Evolutionary conservation across 2,329 filamentous ascomycete species (phyloP).

Genomic region (Fusarium multiceps): DNA sequence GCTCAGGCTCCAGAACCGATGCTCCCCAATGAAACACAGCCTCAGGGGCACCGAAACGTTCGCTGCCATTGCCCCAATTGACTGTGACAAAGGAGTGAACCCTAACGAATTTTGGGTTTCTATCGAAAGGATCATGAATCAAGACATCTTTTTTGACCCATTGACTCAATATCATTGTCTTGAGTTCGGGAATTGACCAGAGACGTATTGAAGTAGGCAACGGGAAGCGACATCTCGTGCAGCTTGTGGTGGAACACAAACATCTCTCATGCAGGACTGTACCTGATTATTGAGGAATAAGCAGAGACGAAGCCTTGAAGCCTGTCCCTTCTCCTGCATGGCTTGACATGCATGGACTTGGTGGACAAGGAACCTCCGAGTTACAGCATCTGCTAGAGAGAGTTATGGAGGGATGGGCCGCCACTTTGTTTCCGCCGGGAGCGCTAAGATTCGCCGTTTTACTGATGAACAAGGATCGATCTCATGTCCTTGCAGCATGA

Average conservation of each 20-base stretch:
- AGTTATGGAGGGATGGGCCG: constrained; percentile 24
- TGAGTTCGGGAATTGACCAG: constrained; percentile 24
- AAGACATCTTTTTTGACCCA: background rate
- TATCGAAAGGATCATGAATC: background rate
- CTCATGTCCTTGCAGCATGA: constrained; percentile 27
- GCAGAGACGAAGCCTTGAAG: background rate
- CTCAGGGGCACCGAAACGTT: constrained; percentile 29
- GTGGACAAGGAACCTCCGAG: constrained; percentile 32
- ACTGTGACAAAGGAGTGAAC: constrained; percentile 31
- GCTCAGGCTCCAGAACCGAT: constrained; percentile 32
- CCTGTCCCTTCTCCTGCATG: constrained; percentile 37
- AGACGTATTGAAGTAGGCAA: constrained; percentile 27
- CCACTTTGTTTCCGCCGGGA: constrained; percentile 35
- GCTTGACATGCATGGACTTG: constrained; percentile 38
- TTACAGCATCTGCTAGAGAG: constrained; percentile 11
- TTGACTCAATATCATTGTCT: constrained; percentile 16
- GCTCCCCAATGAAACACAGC: constrained; percentile 43
- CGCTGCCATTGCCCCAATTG: constrained; percentile 22
- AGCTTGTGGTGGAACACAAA: constrained; percentile 33
- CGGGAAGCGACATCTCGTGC: constrained; percentile 30
- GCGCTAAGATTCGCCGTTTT: constrained; percentile 29
- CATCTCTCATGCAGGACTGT: constrained; percentile 8
- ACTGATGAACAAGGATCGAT: constrained; percentile 32
- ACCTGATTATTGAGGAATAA: constrained; percentile 7
- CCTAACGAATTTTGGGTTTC: constrained; percentile 9